Evolutionary conservation across 2,329 filamentous ascomycete genomes (phyloP).

Genomic region (Ceratocystis variospora): DNA sequence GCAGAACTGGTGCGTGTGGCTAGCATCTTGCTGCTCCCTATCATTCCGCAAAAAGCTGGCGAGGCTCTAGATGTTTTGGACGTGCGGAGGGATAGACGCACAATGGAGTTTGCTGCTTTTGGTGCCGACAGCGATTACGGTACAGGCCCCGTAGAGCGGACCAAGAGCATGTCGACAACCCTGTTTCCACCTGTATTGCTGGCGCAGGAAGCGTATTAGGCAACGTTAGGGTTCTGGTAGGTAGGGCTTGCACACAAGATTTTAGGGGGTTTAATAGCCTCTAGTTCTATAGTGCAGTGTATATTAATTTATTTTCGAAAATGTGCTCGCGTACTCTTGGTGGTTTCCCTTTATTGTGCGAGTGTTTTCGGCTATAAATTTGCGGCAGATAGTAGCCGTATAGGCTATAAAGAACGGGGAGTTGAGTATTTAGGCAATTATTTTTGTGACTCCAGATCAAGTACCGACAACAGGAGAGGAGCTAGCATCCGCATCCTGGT

Average conservation of each 20-base stretch:
- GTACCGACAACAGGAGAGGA: neutral
- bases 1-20: conserved; percentile 66
- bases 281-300: neutral
- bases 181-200: conserved; percentile 14
- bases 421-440: neutral
- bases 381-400: neutral
- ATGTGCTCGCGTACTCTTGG: neutral
- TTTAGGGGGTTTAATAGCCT: neutral
- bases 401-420: neutral
- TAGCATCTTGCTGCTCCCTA: conserved; percentile 77
- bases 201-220: conserved; percentile 12
- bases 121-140: conserved; percentile 62
- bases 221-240: neutral
- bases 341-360: neutral
- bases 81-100: conserved; percentile 49
- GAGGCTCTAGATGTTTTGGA: conserved; percentile 64
- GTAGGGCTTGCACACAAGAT: neutral
- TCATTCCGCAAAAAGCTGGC: conserved; percentile 68
- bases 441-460: neutral
- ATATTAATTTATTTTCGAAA: neutral
- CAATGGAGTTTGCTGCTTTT: conserved; percentile 46
- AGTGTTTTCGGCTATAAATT: neutral
- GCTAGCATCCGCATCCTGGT: neutral
- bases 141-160: neutral
- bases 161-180: conserved; percentile 8